Evolutionary conservation across 495 filamentous ascomycete species (phyloP), one percentile per base, ranked within the genome.

Genomic region (Xylaria castorea): DNA sequence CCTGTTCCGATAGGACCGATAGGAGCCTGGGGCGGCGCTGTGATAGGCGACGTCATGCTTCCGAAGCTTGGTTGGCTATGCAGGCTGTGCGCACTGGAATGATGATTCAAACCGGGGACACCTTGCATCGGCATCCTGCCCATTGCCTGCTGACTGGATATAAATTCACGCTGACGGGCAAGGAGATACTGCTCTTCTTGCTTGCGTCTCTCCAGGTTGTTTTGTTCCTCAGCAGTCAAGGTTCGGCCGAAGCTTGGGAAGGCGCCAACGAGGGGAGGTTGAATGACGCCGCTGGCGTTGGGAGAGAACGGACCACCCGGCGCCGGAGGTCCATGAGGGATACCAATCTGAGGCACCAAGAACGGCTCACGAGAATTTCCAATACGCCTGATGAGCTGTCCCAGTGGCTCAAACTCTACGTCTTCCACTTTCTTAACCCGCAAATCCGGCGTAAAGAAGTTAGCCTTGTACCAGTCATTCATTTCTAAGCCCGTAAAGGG

Each of bases 391-490:
- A 99, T 97, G 32, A 99, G 87, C 79, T 97, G 93, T 11, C 95
- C 96, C n/a, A 99, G 83, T 27, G 95, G 97, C 81, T 99, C 97
- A 71, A 97, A 99, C 51, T 99, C 95, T 0, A 85, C 82, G 74
- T 98, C 96, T 81, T 99, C 96, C 5, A 93, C 83, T 76, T 97
- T 97, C 84, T 95, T 97, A 66, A 99, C 95, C 60, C 95, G 90
- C 38, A 99, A 87, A 71, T 99, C 95, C 0, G 94, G 89, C 12
- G 94, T 96, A 83, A 99, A 99, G 85, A 98, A 99, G 57, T 94
- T 94, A 60, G 94, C 97, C 82, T 98, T 97, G 83, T 97, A 99
- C 96, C 96, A 99, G 76, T 99, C 96, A 77, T 99, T 95, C 96
- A 99, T 99, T 81, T 98, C 96, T 61, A 99, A 85, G 5, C 96